Conservation (phyloP, 2,329 filamentous ascomycete genomes). For the Penicillium sp. region DNA sequence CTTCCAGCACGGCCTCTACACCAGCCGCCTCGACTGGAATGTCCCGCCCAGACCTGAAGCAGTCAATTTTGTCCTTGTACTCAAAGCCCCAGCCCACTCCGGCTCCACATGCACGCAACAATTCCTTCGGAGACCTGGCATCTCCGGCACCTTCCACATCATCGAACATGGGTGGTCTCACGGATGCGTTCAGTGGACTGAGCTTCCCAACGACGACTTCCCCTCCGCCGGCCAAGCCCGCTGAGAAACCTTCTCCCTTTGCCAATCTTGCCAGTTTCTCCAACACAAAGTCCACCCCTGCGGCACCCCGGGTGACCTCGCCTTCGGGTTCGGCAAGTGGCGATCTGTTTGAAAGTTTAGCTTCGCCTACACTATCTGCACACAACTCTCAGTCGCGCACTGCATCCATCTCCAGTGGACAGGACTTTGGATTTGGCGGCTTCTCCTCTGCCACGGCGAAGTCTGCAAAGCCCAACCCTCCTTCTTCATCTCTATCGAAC, state of each 20-base stretch:
- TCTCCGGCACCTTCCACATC: constrained; percentile 38
- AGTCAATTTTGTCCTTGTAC: constrained; percentile 94
- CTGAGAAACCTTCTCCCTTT: constrained; percentile 58
- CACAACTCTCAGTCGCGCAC: constrained; percentile 38
- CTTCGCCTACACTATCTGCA: constrained; percentile 55
- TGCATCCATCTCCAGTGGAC: constrained; percentile 52
- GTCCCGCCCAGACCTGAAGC: constrained; percentile 88
- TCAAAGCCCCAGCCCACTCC: constrained; percentile 63
- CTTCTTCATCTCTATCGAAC: constrained; percentile 54
- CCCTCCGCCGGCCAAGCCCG: constrained; percentile 30
- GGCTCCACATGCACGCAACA: constrained; percentile 50
- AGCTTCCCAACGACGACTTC: constrained; percentile 53
- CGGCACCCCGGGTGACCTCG: constrained; percentile 45
- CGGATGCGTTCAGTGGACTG: constrained; percentile 72
- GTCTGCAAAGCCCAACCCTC: constrained; percentile 43
- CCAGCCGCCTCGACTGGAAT: constrained; percentile 52
- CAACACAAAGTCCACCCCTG: constrained; percentile 39
- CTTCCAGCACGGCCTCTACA: constrained; percentile 71
- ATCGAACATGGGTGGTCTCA: constrained; percentile 56
- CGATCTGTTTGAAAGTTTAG: constrained; percentile 72
- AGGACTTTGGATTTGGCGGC: constrained; percentile 62
- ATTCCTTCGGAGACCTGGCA: constrained; percentile 64
- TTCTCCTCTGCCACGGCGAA: constrained; percentile 46
- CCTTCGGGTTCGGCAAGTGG: constrained; percentile 54
- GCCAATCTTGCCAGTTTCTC: constrained; percentile 54